Percentiles rank a stretch among this genome's conserved stretches.
Evolutionary conservation across 2,329 filamentous ascomycete genomes (phyloP).

Genomic region (Colletotrichum horii): DNA sequence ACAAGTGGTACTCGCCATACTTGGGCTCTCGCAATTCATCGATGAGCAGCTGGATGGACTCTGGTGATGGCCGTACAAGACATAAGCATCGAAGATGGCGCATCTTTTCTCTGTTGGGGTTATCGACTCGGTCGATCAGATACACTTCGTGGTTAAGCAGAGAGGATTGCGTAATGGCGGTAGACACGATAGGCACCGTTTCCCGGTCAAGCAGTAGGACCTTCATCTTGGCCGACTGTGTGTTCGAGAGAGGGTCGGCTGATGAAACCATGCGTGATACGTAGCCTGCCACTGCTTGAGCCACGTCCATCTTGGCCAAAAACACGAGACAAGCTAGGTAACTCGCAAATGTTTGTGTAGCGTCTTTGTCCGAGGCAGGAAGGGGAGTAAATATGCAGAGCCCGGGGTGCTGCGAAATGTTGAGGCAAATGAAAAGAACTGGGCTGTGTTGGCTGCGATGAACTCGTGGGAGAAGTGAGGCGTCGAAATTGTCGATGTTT

Average conservation of each 20-base stretch:
- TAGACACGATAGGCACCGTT: constrained; percentile 92
- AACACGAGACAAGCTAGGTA: constrained; percentile 5
- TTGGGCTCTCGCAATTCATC: constrained; percentile 96
- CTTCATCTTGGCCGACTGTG: constrained; percentile 93
- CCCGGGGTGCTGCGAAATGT: background rate
- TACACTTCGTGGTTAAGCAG: constrained; percentile 97
- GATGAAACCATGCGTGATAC: constrained; percentile 93
- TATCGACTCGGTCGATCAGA: constrained; percentile 95
- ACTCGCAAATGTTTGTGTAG: background rate
- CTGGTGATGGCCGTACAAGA: constrained; percentile 88
- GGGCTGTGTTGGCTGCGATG: background rate
- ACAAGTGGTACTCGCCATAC: constrained; percentile 96
- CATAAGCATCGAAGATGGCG: constrained; percentile 92
- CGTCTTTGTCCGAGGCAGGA: background rate
- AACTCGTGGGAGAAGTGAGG: background rate
- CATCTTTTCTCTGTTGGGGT: constrained; percentile 92
- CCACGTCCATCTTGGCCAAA: constrained; percentile 79
- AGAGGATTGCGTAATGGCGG: constrained; percentile 92
- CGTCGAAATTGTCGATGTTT: background rate
- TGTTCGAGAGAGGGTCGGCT: constrained; percentile 72
- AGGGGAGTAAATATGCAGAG: background rate
- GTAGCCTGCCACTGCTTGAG: constrained; percentile 91
- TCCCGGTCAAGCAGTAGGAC: constrained; percentile 92
- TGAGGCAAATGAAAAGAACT: background rate
- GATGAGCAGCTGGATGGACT: constrained; percentile 91